Evolutionary conservation across 352 stramenopile genomes (phyloP).

Genomic region (Phytophthora ohioensis): DNA sequence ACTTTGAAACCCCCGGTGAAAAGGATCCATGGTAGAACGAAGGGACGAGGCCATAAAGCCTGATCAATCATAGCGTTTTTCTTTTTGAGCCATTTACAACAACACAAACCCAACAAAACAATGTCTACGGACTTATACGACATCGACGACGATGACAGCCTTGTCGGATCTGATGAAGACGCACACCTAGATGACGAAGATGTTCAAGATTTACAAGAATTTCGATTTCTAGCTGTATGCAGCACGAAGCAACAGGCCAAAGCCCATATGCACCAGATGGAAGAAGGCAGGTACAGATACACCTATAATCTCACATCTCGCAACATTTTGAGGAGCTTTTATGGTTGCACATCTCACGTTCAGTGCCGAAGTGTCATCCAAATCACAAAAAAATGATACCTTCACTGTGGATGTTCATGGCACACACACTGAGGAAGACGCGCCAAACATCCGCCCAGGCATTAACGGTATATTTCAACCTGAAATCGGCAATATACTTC

Average conservation of each 20-base stretch:
- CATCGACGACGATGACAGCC: no score
- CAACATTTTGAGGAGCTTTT: neutral
- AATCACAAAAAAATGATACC: neutral
- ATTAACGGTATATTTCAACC: neutral
- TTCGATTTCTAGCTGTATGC: neutral
- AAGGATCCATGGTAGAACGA: no score
- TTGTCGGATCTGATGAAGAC: no score
- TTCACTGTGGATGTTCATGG: neutral
- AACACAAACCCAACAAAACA: no score
- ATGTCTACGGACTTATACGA: no score
- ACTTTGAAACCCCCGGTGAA: no score
- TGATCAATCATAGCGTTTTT: no score
- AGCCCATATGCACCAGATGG: neutral
- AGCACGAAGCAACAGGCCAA: neutral
- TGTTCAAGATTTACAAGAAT: neutral
- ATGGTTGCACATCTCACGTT: neutral
- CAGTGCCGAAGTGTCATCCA: neutral
- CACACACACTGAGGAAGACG: neutral
- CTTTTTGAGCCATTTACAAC: no score
- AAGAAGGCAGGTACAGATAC: neutral
- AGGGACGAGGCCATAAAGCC: no score
- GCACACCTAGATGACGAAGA: no score
- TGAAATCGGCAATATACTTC: neutral
- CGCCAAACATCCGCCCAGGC: neutral
- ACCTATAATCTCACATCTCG: slow-evolving; percentile 3